Evolutionary conservation across 305 asterid species (phyloP), one percentile per base, ranked within the genome.

Genomic region (Fraxinus nigra): DNA sequence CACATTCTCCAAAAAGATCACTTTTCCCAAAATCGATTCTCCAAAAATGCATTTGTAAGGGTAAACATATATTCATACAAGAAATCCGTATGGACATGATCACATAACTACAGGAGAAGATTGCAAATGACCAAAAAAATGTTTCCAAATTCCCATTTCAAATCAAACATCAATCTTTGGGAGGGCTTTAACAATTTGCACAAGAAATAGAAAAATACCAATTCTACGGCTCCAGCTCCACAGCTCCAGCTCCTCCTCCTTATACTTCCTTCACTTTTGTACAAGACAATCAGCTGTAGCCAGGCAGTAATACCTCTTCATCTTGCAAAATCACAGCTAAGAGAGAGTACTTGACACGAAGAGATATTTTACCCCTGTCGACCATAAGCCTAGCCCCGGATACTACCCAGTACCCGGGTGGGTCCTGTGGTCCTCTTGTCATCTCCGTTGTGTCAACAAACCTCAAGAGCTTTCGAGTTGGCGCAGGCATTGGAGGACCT

Each of bases 401-500:
- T 35, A 92, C 97, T 0, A 91, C 91, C 98, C 98, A 93, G 82
- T 92, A 91, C 7, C 98, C 98, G 0, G 97, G 98, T 1, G 88
- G 48, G 83, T 93, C 92, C 87, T 91, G 94, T 11, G 98, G 97
- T 34, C 98, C 97, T 76, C 98, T 88, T 5, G 84, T 86, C 93
- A 93, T 92, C 87, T 93, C 98, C 0, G 90, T 87, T 0, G 93
- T 87, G 85, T 93, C 98, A 16, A 93, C 93, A 72, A 86, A 92
- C 88, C 84, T 91, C 79, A 93, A 81, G 76, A 93, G 93, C 56
- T 91, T 93, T 80, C 82, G 90, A 0, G 90, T 87, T 43, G 88
- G 92, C 11, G 94, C 89, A 34, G 95, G 83, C 86, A 84, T 72
- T 0, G 98, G 97, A 76, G 98, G 98, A 2, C 97, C 98, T 2